phyloP scores from a whole-genome alignment of 768 basidiomycete species.

The Pleurotus sapidus region DNA sequence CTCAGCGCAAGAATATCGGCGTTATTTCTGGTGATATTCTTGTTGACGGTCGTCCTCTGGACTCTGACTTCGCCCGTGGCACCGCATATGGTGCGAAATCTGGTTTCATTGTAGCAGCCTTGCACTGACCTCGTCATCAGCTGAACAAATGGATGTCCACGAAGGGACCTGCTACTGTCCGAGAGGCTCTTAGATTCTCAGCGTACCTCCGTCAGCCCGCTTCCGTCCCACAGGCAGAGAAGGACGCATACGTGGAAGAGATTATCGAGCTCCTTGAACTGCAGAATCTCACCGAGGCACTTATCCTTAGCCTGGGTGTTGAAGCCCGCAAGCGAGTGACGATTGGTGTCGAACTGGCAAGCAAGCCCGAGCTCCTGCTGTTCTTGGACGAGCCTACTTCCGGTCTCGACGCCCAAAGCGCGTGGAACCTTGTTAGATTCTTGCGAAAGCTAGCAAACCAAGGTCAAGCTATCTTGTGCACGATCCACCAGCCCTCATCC shows the following conservation, averaged over 20 bases:
- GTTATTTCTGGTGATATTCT: slow-evolving; percentile 61
- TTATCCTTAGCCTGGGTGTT: slow-evolving; percentile 66
- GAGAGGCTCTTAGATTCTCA: slow-evolving; percentile 83
- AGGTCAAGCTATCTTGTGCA: slow-evolving; percentile 89
- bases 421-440: slow-evolving; percentile 83
- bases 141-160: slow-evolving; percentile 80
- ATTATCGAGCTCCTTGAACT: slow-evolving; percentile 83
- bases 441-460: slow-evolving; percentile 78
- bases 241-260: slow-evolving; percentile 77
- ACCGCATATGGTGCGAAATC: slow-evolving; percentile 58
- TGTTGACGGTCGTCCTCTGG: slow-evolving; percentile 62
- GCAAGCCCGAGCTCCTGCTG: slow-evolving; percentile 76
- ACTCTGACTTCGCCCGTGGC: slow-evolving; percentile 52
- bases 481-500: slow-evolving; percentile 86
- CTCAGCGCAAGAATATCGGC: slow-evolving; percentile 71
- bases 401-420: slow-evolving; percentile 50
- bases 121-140: too few relatives aligned
- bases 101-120: too few relatives aligned
- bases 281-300: slow-evolving; percentile 78
- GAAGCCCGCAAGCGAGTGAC: slow-evolving; percentile 84
- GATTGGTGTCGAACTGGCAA: slow-evolving; percentile 89
- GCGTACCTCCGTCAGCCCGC: slow-evolving; percentile 81
- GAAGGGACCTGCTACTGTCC: slow-evolving; percentile 67
- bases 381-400: slow-evolving; percentile 58
- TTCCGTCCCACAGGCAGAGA: slow-evolving; percentile 64